Percentiles rank a stretch among this genome's conserved stretches.
Evolutionary conservation across 192 early-diverging fungal genomes (phyloP).

Genomic region (Coemansia sp.): DNA sequence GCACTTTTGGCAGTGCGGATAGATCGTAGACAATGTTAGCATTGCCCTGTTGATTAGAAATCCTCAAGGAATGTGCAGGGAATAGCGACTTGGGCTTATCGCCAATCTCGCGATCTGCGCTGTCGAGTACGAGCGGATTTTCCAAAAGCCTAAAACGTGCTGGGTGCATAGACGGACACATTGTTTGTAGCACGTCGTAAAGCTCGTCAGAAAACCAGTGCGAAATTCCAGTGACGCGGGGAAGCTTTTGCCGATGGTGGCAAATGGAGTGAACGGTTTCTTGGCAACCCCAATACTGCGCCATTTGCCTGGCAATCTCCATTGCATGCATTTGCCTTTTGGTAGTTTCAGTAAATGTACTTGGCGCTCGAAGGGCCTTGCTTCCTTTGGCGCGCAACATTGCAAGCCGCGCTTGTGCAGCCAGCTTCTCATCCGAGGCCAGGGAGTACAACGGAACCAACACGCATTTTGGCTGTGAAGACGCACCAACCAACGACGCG

Average conservation of each 20-base stretch:
- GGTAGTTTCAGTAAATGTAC: constrained; percentile 47
- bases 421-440: constrained; percentile 6
- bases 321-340: constrained; percentile 52
- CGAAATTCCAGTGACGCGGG: constrained; percentile 50
- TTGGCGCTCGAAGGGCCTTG: constrained; percentile 24
- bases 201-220: constrained; percentile 55
- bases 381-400: constrained; percentile 30
- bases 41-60: constrained; percentile 11
- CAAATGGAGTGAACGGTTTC: constrained; percentile 41
- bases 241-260: constrained; percentile 44
- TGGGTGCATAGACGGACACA: constrained; percentile 50
- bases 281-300: constrained; percentile 52
- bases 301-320: constrained; percentile 55
- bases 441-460: constrained; percentile 27
- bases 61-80: constrained; percentile 34
- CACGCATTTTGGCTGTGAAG: constrained; percentile 13
- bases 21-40: constrained; percentile 39
- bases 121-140: constrained; percentile 48
- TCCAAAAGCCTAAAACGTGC: constrained; percentile 45
- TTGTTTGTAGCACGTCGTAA: constrained; percentile 44
- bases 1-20: constrained; percentile 40
- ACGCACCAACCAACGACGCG: no score
- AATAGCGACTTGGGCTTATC: constrained; percentile 43
- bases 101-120: constrained; percentile 6
- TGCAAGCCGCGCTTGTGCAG: constrained; percentile 20